phyloP scores from a whole-genome alignment of 352 stramenopile species.

The Pythium guiyangense region DNA sequence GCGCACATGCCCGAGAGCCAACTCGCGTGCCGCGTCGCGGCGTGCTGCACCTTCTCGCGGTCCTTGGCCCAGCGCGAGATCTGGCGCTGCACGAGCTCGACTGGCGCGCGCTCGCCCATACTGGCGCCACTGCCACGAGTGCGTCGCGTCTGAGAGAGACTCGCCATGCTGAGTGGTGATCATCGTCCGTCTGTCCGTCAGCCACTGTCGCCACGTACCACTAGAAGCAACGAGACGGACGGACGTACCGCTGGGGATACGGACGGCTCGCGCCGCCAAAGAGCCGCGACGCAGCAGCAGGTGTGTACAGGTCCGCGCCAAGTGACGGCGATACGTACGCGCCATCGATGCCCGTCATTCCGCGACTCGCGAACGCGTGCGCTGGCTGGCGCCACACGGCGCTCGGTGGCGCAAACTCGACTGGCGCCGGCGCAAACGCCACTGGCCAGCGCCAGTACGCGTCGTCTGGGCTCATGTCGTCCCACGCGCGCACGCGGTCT shows the following conservation, averaged over 20 bases:
- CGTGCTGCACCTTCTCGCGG: conserved; percentile 53
- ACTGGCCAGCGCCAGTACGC: conserved; percentile 4
- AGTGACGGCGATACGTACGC: not conserved
- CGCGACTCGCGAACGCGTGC: not conserved
- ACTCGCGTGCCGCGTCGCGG: conserved; percentile 47
- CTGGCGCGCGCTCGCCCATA: conserved; percentile 12
- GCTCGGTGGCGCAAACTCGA: not conserved
- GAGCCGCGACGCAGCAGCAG: not conserved
- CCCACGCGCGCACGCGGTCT: conserved; percentile 8
- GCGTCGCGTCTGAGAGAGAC: conserved; percentile 8
- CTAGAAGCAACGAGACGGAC: no score
- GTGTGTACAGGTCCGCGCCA: conserved; percentile 3
- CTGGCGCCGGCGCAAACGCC: conserved; percentile 1
- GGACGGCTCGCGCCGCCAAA: not conserved
- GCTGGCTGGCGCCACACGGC: conserved; percentile 9
- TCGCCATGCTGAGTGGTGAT: conserved; percentile 8
- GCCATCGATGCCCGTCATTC: not conserved
- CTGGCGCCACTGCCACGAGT: not conserved
- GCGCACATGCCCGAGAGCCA: conserved; percentile 63
- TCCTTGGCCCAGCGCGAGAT: conserved; percentile 56
- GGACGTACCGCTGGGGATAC: conserved; percentile 8
- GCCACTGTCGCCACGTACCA: no score
- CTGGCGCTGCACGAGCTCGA: conserved; percentile 42
- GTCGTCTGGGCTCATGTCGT: not conserved
- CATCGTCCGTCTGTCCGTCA: no score